A percentile compares a stretch with the other conserved stretches of the same genome.
These are phyloP conservation scores for Candida berthetii DNA, from an alignment of 805 yeast species.

Conservation along the genomic window DNA sequence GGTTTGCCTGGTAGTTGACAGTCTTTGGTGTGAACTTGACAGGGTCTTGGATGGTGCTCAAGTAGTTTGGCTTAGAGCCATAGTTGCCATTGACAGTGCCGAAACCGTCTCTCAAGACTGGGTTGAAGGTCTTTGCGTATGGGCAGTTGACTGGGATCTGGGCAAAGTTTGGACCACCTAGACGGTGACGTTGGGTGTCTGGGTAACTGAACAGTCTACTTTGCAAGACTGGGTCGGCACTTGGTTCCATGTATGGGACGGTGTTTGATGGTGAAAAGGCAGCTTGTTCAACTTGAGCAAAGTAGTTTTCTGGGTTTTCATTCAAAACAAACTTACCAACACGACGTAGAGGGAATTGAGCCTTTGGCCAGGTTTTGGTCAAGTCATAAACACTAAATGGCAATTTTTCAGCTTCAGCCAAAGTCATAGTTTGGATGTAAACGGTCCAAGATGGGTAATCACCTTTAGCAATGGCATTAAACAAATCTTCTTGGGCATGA, in stretches of 20 bases:
- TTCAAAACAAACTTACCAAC: slow-evolving; percentile 76
- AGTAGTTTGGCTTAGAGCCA: slow-evolving; percentile 74
- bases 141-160: slow-evolving; percentile 93
- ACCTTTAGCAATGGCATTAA: slow-evolving; percentile 70
- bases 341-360: slow-evolving; percentile 78
- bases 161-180: slow-evolving; percentile 64
- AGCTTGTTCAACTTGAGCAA: slow-evolving; percentile 83
- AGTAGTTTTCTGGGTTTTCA: slow-evolving; percentile 81
- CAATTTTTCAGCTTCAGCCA: slow-evolving; percentile 65
- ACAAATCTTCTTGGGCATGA: slow-evolving; percentile 73
- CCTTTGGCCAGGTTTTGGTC: slow-evolving; percentile 91
- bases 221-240: slow-evolving; percentile 81
- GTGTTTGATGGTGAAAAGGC: slow-evolving; percentile 83
- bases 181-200: slow-evolving; percentile 80
- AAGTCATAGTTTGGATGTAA: slow-evolving; percentile 82
- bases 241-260: slow-evolving; percentile 78
- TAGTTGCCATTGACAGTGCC: slow-evolving; percentile 66
- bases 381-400: slow-evolving; percentile 84
- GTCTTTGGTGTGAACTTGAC: slow-evolving; percentile 19
- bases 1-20: slow-evolving; percentile 46
- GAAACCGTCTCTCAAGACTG: slow-evolving; percentile 80
- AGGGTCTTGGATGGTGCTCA: slow-evolving; percentile 39
- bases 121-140: slow-evolving; percentile 49
- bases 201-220: slow-evolving; percentile 78
- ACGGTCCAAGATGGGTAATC: slow-evolving; percentile 81